A percentile compares a stretch with the other conserved stretches of the same genome.
Evolutionary conservation across 2,329 filamentous ascomycete genomes (phyloP).

Genomic region (Aspergillus bombycis): DNA sequence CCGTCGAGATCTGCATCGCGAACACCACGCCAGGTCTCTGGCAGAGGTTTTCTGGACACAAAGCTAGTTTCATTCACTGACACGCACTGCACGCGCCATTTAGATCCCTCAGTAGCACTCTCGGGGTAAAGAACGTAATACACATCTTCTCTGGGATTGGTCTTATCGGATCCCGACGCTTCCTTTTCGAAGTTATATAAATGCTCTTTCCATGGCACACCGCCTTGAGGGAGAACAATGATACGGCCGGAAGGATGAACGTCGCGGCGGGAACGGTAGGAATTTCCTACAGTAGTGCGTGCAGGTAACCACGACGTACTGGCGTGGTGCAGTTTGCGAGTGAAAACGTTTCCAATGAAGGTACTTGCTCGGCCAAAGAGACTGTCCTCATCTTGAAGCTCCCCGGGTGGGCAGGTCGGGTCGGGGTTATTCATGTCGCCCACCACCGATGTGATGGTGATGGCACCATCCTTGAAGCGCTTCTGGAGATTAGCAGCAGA

Average conservation of each 20-base stretch:
- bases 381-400: conserved; percentile 77
- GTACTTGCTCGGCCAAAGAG: conserved; percentile 76
- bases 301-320: conserved; percentile 83
- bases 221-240: conserved; percentile 77
- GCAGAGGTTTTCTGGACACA: conserved; percentile 85
- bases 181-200: conserved; percentile 82
- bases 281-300: conserved; percentile 73
- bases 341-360: conserved; percentile 89
- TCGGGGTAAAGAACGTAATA: conserved; percentile 93
- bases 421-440: conserved; percentile 73
- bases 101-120: conserved; percentile 70
- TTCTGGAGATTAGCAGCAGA: conserved; percentile 74
- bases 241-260: conserved; percentile 76
- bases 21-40: conserved; percentile 88
- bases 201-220: conserved; percentile 92
- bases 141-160: conserved; percentile 58
- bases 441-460: conserved; percentile 83
- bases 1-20: conserved; percentile 82
- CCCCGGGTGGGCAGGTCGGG: conserved; percentile 50
- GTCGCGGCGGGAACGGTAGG: conserved; percentile 69
- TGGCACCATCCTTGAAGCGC: conserved; percentile 79
- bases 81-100: conserved; percentile 95
- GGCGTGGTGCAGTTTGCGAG: conserved; percentile 77
- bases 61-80: conserved; percentile 83
- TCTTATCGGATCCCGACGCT: conserved; percentile 36